Base-by-base conservation (phyloP, 2,329 filamentous ascomycete genomes). In the Leptodontidium sp. region DNA sequence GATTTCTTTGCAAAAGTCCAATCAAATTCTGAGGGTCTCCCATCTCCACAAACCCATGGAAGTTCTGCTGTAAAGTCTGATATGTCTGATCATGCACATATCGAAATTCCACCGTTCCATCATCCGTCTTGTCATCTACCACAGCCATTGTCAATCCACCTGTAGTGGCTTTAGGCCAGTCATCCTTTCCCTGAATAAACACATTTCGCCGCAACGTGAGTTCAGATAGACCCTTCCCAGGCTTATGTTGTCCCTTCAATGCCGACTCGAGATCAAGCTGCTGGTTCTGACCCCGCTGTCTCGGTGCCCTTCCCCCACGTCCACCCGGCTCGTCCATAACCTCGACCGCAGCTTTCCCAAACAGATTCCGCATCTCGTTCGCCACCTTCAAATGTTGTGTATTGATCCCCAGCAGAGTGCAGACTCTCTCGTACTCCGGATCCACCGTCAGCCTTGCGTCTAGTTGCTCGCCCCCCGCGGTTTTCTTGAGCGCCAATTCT, bases 341-440 rank as follows among this genome's bases (percentile, higher is more conserved):
- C 73, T 91, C 87, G 12, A 91, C 76, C 26, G 89, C 89, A 32
- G 88, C 70, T 86, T 86, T 72, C 4, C 91, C 91, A 78, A 93
- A 93, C 0, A 93, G 81, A 72, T 86, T 87, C 67, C 89, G 91
- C 93, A 99, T 98, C 82, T 99, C 96, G 76, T 97, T 97, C 45
- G 91, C 85, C 8, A 93, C 93, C 77, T 95, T 94, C 12, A 99
- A 86, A 74, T 94, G 88, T 73, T 92, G 87, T 0, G 90, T 87
- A 73, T 91, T 90, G 63, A 93, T 82, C 2, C 85, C 81, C 0
- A 93, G 81, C 14, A 91, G 79, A 24, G 84, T 81, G 80, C 78
- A 87, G 70, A 83, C 69, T 69, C 83, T 84, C 61, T 86, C 80
- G 58, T 81, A 78, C 62, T 82, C 81, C 64, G 80, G 78, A 67